Conservation (phyloP, 129 eudicot species). For the Helichrysum umbraculigerum region DNA sequence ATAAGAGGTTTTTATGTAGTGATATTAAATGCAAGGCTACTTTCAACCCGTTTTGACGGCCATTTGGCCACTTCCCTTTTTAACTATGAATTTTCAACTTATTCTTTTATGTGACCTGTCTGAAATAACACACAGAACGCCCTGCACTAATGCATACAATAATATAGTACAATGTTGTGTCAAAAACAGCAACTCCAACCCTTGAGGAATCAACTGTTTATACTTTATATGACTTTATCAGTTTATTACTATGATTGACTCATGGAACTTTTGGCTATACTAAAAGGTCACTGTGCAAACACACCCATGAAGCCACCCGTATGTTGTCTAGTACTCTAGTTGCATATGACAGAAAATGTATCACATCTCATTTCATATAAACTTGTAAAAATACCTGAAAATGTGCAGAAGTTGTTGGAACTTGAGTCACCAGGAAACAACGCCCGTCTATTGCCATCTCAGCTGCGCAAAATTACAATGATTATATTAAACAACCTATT, state of each 20-base stretch:
- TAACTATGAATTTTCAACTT: neutral
- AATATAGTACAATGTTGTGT: neutral
- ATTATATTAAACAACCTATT: neutral
- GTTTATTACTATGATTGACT: neutral
- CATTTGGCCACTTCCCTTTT: neutral
- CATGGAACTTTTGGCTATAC: neutral
- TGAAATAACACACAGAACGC: too few species aligned
- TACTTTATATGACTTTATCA: neutral
- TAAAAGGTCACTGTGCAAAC: neutral
- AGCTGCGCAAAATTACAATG: conserved; percentile 46
- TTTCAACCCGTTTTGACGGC: neutral
- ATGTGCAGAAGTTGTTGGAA: conserved; percentile 91
- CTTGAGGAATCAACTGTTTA: neutral
- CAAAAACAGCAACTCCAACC: neutral
- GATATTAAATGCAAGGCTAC: too few species aligned
- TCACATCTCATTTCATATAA: neutral
- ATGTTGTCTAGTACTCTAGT: neutral
- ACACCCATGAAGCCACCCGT: neutral
- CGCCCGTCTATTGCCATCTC: conserved; percentile 95
- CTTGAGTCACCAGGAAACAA: conserved; percentile 98
- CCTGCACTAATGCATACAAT: neutral
- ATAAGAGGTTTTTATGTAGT: neutral
- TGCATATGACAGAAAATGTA: neutral
- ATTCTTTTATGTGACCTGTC: neutral
- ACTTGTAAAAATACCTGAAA: conserved; percentile 53